Percentiles rank a stretch among this genome's conserved stretches.
Conservation (phyloP, 768 basidiomycete species). For the Rhodotorula babjevae region DNA sequence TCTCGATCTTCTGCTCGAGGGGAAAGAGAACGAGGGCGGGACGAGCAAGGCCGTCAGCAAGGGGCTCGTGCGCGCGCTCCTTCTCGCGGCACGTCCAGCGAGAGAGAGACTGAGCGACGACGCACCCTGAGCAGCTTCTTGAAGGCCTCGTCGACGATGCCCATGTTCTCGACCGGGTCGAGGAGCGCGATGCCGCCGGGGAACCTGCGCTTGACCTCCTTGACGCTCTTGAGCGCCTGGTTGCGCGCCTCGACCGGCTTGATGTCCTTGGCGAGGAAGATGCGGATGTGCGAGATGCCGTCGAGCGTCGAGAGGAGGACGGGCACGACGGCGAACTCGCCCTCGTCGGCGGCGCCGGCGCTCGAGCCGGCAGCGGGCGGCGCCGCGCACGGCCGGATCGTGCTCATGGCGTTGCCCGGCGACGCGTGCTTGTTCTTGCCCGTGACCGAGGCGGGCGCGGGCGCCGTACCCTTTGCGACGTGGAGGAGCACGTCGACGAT, state of each 20-base stretch:
- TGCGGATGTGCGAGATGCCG: constrained; percentile 75
- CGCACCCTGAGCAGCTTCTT: constrained; percentile 72
- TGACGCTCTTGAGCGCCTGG: constrained; percentile 80
- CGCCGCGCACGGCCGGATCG: constrained; percentile 66
- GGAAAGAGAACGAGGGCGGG: no score
- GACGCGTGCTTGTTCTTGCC: constrained; percentile 50
- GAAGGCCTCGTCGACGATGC: constrained; percentile 91
- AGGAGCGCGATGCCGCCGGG: constrained; percentile 78
- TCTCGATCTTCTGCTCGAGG: constrained; percentile 72
- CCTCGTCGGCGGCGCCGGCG: constrained; percentile 57
- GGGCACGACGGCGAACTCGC: constrained; percentile 78
- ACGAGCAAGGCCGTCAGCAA: no score
- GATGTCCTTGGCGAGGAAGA: constrained; percentile 85
- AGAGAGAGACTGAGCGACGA: no score
- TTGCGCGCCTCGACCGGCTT: constrained; percentile 69
- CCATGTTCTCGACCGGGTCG: constrained; percentile 91
- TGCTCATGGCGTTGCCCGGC: constrained; percentile 54
- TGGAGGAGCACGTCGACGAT: constrained; percentile 84
- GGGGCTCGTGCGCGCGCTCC: no score
- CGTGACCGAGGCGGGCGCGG: constrained; percentile 58
- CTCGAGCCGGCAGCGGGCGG: no score
- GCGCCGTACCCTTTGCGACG: constrained; percentile 60
- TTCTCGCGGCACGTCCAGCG: neutral
- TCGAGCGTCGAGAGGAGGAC: constrained; percentile 82
- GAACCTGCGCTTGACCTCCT: constrained; percentile 86